Base-by-base conservation (phyloP, 345 rosid genomes). In the Schrenkiella parvula region DNA sequence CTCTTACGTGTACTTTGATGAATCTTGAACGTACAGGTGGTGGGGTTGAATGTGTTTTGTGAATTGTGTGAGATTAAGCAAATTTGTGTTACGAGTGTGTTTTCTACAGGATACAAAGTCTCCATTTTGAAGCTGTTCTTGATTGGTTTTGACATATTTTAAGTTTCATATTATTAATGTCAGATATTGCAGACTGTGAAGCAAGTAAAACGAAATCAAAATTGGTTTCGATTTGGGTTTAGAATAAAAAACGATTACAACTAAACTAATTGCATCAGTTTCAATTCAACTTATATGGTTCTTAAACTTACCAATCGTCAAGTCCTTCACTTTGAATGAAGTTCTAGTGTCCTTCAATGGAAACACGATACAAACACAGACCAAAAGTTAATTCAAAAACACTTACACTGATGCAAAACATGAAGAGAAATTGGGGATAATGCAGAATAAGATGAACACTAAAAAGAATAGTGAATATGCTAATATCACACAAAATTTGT, bases 21-120 rank as follows among this genome's bases (percentile, higher is more conserved):
- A 1, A 80, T 88, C 81, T 10, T 5, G 72, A 68, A 15, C 76
- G 61, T 68, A 72, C 96, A 85, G 89, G 85, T 88, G 87, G 82
- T 44, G 3, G 0, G 10, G 5, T 28, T 21, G 35, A 8, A 19
- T 71, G 56, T 64, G 64, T 46, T 15, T 34, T 11, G 3, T n/a
- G 10, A 15, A 37, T 11, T 39, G 43, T 10, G 14, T 1, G n/a
- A 9, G 25, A 39, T n/a, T 0, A 38, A 52, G 48, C 25, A 15
- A 3, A 3, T 51, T 50, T 41, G 52, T 51, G 53, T 21, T 51
- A 18, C 15, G 59, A 6, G 25, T 82, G 96, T 88, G 96, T 79
- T 90, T 86, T 78, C 73, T 68, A 31, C 56, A 6, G 17, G 26
- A 44, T 4, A 67, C 83, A 64, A 53, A 56, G 65, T 39, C 18